A percentile compares a stretch with the other conserved stretches of the same genome.
These are phyloP conservation scores for Amanita fuliginea DNA, from an alignment of 768 basidiomycete genomes.

Conservation along the genomic window DNA sequence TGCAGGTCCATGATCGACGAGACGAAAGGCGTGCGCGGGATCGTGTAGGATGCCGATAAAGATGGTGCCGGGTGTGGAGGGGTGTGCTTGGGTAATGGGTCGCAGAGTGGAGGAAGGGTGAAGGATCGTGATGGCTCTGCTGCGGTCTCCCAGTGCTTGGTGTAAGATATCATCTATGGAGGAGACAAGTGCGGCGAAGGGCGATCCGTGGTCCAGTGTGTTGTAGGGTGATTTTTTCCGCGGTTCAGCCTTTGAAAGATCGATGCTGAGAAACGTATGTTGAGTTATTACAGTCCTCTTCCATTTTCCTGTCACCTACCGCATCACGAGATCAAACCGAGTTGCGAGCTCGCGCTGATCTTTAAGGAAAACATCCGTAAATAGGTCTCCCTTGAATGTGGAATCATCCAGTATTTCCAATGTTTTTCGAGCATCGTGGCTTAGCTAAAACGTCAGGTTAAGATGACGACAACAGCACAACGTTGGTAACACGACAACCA, in stretches of 20 bases:
- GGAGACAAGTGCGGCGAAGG: slow-evolving; percentile 41
- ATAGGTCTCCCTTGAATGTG: slow-evolving; percentile 43
- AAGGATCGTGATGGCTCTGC: slow-evolving; percentile 51
- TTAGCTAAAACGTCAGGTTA: slow-evolving; percentile 37
- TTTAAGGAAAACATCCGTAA: slow-evolving; percentile 60
- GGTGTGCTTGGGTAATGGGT: slow-evolving; percentile 42
- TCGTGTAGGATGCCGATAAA: slow-evolving; percentile 72
- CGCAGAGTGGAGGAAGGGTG: slow-evolving; percentile 35
- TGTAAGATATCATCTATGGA: slow-evolving; percentile 40
- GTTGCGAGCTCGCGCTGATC: slow-evolving; percentile 53
- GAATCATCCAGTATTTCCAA: slow-evolving; percentile 49
- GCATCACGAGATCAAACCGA: slow-evolving; percentile 65
- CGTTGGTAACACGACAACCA: slow-evolving; percentile 12
- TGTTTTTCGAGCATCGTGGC: slow-evolving; percentile 65
- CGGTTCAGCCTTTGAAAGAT: slow-evolving; percentile 38
- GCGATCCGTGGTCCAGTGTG: slow-evolving; percentile 50
- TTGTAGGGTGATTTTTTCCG: slow-evolving; percentile 31
- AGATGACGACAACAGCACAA: not conserved
- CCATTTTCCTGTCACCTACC: slow-evolving; percentile 27
- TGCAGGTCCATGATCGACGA: slow-evolving; percentile 88
- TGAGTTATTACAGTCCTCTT: not conserved
- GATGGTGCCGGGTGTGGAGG: slow-evolving; percentile 36
- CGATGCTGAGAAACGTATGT: slow-evolving; percentile 32
- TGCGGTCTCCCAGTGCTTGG: slow-evolving; percentile 65
- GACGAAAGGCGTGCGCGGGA: slow-evolving; percentile 59